Percentiles rank a stretch among this genome's conserved stretches.
phyloP scores from a whole-genome alignment of 306 rosid genomes.

The Acacia melanoxylon region DNA sequence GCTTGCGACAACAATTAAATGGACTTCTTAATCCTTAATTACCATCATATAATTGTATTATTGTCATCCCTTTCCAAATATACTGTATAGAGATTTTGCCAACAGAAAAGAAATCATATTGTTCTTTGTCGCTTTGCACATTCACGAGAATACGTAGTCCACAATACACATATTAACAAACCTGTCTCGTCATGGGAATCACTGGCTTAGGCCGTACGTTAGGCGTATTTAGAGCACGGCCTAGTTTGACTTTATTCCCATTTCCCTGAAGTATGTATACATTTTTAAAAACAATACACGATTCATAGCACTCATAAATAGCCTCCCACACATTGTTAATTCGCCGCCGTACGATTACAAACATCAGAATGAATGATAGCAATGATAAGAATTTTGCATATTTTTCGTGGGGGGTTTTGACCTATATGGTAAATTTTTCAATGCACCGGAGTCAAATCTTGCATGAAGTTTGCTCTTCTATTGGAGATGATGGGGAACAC shows the following conservation, averaged over 20 bases:
- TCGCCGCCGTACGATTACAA: not conserved
- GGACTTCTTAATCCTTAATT: too few species aligned
- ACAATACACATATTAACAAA: not conserved
- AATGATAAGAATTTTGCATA: not conserved
- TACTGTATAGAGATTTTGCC: too few species aligned
- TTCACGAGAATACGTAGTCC: not conserved
- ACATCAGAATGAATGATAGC: not conserved
- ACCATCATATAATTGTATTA: not conserved
- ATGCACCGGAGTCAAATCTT: conserved; percentile 26
- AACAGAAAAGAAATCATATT: too few species aligned
- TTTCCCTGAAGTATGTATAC: not conserved
- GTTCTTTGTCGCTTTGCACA: not conserved
- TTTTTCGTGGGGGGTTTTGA: conserved; percentile 29
- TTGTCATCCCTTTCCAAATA: too few species aligned
- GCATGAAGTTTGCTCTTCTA: not conserved
- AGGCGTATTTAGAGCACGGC: not conserved
- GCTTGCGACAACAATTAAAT: not conserved
- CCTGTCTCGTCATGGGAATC: not conserved
- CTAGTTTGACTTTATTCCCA: not conserved
- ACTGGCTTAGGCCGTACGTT: not conserved
- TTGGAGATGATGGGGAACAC: conserved; percentile 5
- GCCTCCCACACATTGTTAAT: not conserved
- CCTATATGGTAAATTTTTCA: conserved; percentile 13
- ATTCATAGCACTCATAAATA: too few species aligned
- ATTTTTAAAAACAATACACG: too few species aligned